These are phyloP conservation scores for Eragrostis nindensis DNA, from an alignment of 176 grass and related monocot species.

Conservation along the genomic window DNA sequence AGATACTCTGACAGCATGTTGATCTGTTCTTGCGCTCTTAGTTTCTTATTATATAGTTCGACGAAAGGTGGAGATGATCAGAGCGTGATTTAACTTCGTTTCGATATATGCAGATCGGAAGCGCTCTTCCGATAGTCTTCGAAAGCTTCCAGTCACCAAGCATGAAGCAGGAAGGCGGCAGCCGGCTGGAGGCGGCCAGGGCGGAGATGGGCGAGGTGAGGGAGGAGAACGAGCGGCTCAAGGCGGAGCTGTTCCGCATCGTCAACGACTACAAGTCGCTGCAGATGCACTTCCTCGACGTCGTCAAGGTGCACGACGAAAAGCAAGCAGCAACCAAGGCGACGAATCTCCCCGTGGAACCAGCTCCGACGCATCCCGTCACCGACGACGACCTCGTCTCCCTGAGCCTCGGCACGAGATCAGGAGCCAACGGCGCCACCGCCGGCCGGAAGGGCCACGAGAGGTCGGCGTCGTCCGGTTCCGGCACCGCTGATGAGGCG, in stretches of 20 bases:
- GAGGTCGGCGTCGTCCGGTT: slow-evolving; percentile 34
- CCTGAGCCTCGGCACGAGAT: slow-evolving; percentile 58
- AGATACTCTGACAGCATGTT: not conserved
- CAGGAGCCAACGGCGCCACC: not conserved
- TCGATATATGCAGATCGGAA: slow-evolving; percentile 35
- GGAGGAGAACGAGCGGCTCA: slow-evolving; percentile 75
- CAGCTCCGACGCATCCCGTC: not conserved
- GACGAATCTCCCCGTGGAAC: not conserved
- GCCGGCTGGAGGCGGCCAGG: slow-evolving; percentile 52
- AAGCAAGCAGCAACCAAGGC: not conserved
- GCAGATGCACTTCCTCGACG: slow-evolving; percentile 54
- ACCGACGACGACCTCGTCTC: slow-evolving; percentile 47
- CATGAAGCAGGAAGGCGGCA: slow-evolving; percentile 47
- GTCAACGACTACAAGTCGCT: slow-evolving; percentile 66
- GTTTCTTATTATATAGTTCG: not conserved
- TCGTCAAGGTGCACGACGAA: slow-evolving; percentile 42
- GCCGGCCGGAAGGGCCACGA: slow-evolving; percentile 30
- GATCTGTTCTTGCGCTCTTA: not conserved
- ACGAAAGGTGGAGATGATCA: not conserved
- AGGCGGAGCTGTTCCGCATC: slow-evolving; percentile 50
- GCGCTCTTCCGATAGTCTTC: slow-evolving; percentile 42
- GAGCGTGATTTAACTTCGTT: not conserved
- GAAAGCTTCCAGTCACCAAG: slow-evolving; percentile 40
- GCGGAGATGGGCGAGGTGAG: slow-evolving; percentile 69
- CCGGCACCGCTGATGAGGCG: slow-evolving; percentile 30